A percentile compares a stretch with the other conserved stretches of the same genome.
Conservation (phyloP, 257 asterid genomes). For the Nemophila menziesii region DNA sequence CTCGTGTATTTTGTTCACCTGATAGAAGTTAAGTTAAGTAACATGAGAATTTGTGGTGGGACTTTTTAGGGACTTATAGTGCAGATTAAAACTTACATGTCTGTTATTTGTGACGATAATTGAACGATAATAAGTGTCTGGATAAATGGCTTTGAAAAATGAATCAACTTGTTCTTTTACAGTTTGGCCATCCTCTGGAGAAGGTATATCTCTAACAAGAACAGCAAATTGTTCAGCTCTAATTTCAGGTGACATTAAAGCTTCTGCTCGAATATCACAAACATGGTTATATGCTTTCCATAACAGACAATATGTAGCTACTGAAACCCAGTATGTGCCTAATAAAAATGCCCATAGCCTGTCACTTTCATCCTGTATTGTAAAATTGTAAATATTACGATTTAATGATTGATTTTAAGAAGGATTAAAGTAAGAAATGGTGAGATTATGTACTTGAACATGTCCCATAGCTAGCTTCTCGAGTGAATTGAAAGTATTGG, state of each 20-base stretch:
- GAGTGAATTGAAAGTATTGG: constrained; percentile 61
- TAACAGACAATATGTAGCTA: constrained; percentile 46
- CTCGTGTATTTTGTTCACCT: constrained; percentile 61
- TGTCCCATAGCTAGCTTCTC: constrained; percentile 78
- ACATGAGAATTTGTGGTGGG: not conserved
- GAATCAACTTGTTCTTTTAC: constrained; percentile 84
- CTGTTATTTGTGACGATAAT: constrained; percentile 62
- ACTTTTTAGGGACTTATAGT: not conserved
- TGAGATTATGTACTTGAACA: constrained; percentile 40
- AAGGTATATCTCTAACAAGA: constrained; percentile 75
- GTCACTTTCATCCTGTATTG: constrained; percentile 34
- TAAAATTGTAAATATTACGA: too few relatives aligned
- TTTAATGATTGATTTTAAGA: too few relatives aligned
- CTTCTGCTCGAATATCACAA: constrained; percentile 50
- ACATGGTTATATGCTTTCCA: constrained; percentile 86
- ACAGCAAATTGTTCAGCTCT: constrained; percentile 68
- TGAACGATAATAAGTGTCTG: constrained; percentile 73
- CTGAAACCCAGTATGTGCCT: constrained; percentile 59
- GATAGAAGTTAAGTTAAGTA: constrained; percentile 10
- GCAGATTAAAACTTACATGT: not conserved
- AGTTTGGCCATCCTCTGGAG: constrained; percentile 37
- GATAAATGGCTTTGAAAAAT: constrained; percentile 59
- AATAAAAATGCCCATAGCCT: constrained; percentile 66
- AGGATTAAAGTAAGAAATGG: not conserved
- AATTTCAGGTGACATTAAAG: constrained; percentile 62